A percentile compares a stretch with the other conserved stretches of the same genome.
phyloP scores from a whole-genome alignment of 1,139 yeast species.

The Lodderomyces pseudojiufengensis region DNA sequence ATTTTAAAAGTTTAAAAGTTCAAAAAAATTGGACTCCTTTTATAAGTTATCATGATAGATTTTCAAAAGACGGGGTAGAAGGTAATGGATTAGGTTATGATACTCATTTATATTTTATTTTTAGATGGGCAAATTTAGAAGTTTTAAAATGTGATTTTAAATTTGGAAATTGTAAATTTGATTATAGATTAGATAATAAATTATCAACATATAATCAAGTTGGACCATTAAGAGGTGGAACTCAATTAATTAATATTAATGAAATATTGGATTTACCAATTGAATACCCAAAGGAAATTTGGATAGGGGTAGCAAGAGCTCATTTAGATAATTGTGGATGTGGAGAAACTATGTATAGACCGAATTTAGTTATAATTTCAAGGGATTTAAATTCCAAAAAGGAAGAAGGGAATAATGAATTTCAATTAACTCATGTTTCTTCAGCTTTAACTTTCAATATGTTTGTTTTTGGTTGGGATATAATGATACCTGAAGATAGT shows the following conservation, averaged over 20 bases:
- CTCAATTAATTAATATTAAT: slow-evolving; percentile 23
- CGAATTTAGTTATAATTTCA: slow-evolving; percentile 39
- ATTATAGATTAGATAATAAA: slow-evolving; percentile 21
- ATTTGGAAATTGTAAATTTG: slow-evolving; percentile 21
- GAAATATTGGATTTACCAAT: slow-evolving; percentile 7
- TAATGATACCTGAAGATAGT: slow-evolving; percentile 19
- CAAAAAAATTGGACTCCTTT: slow-evolving; percentile 37
- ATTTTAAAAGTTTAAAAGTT: slow-evolving; percentile 12
- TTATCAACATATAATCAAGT: slow-evolving; percentile 17
- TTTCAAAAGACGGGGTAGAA: slow-evolving; percentile 2
- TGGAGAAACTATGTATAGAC: slow-evolving; percentile 45
- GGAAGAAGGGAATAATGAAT: slow-evolving; percentile 10
- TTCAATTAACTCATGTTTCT: slow-evolving; percentile 26
- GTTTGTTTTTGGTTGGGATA: slow-evolving; percentile 34
- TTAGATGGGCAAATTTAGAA: slow-evolving; percentile 27
- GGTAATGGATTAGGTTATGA: slow-evolving; percentile 15
- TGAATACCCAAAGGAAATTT: slow-evolving; percentile 35
- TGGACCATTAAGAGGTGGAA: slow-evolving; percentile 36
- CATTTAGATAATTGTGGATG: slow-evolving; percentile 47
- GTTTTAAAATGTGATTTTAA: slow-evolving; percentile 24
- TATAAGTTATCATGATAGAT: slow-evolving; percentile 17
- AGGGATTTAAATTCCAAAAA: slow-evolving; percentile 21
- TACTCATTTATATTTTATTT: slow-evolving; percentile 23
- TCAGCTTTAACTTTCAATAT: slow-evolving; percentile 38
- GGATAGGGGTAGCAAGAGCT: slow-evolving; percentile 50